Conservation (phyloP, 176 grass and related monocot species). For the Rhynchospora breviuscula region DNA sequence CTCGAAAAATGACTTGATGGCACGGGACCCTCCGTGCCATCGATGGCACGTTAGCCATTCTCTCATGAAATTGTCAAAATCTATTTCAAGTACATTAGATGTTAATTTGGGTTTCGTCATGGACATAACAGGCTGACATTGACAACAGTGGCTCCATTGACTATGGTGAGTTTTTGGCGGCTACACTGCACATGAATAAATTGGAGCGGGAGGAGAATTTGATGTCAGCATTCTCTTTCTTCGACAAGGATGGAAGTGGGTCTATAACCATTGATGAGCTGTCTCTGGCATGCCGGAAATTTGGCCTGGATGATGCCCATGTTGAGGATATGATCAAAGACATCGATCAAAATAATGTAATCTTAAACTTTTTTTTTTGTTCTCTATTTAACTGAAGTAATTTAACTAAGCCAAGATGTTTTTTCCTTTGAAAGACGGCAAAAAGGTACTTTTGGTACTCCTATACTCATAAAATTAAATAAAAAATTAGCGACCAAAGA, state of each 20-base stretch:
- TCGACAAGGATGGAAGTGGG: constrained; percentile 91
- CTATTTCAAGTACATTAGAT: not conserved
- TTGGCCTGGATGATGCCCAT: constrained; percentile 76
- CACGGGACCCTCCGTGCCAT: too few relatives aligned
- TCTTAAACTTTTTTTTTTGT: constrained; percentile 20
- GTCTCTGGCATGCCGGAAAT: constrained; percentile 71
- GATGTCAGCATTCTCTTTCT: constrained; percentile 65
- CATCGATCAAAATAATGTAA: constrained; percentile 80
- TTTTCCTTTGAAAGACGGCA: too few relatives aligned
- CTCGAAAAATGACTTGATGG: too few relatives aligned
- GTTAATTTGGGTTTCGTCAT: constrained; percentile 6
- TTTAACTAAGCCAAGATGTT: not conserved
- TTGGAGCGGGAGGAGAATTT: constrained; percentile 88
- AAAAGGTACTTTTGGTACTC: too few relatives aligned
- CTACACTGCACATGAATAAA: constrained; percentile 94
- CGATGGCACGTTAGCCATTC: too few relatives aligned
- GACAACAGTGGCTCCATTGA: constrained; percentile 81
- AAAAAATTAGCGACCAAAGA: not conserved
- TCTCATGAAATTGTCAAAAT: not conserved
- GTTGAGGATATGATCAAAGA: constrained; percentile 97
- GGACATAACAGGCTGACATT: constrained; percentile 65
- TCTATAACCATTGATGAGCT: constrained; percentile 82
- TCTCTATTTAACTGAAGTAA: not conserved
- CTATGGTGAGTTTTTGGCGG: constrained; percentile 89
- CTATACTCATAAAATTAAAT: too few relatives aligned